phyloP scores from a whole-genome alignment of 768 basidiomycete genomes.

The Lentinula boryana region DNA sequence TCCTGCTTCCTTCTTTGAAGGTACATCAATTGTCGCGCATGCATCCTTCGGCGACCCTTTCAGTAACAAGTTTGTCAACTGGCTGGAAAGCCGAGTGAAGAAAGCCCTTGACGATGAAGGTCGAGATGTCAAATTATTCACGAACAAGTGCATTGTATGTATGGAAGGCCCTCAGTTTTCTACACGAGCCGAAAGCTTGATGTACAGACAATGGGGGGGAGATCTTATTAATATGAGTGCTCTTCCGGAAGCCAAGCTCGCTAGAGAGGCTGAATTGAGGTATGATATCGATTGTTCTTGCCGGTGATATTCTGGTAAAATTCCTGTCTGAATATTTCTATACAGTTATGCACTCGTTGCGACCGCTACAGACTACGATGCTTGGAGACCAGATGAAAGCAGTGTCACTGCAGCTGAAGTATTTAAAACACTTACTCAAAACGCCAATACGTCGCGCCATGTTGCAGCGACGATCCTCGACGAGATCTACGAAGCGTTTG shows the following conservation, averaged over 20 bases:
- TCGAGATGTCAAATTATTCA: conserved; percentile 62
- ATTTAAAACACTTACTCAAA: conserved; percentile 78
- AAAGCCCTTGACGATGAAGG: conserved; percentile 58
- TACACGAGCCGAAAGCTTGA: conserved; percentile 91
- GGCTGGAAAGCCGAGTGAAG: conserved; percentile 62
- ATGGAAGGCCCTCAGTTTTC: conserved; percentile 99
- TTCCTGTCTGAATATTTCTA: background rate
- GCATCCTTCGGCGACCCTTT: conserved; percentile 94
- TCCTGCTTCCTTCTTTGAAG: conserved; percentile 85
- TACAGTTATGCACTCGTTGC: conserved; percentile 87
- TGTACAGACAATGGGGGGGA: conserved; percentile 91
- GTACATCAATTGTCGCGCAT: conserved; percentile 79
- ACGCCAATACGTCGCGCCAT: conserved; percentile 80
- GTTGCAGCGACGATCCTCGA: conserved; percentile 68
- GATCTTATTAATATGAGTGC: conserved; percentile 98
- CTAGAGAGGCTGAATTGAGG: conserved; percentile 92
- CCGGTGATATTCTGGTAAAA: background rate
- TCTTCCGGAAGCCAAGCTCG: conserved; percentile 94
- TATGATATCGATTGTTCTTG: conserved; percentile 18
- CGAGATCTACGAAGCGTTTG: conserved; percentile 50
- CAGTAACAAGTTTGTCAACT: conserved; percentile 51
- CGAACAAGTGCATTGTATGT: conserved; percentile 81
- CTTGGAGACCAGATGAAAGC: conserved; percentile 78
- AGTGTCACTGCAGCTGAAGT: conserved; percentile 90
- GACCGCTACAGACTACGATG: conserved; percentile 91